A percentile compares a stretch with the other conserved stretches of the same genome.
Evolutionary conservation across 2,329 filamentous ascomycete genomes (phyloP).

Genomic region (Penicillium psychrosexuale): DNA sequence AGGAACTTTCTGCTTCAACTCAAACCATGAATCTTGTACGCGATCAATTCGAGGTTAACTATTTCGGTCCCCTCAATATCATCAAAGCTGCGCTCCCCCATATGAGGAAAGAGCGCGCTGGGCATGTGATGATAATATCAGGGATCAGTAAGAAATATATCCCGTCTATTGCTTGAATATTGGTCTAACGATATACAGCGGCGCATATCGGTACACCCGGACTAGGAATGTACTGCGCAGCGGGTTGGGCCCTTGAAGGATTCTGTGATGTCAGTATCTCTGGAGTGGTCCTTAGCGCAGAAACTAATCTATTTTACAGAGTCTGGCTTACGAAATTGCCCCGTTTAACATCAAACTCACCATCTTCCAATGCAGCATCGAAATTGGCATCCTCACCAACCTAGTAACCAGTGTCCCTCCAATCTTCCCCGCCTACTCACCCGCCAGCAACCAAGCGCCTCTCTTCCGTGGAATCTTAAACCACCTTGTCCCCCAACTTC

Average conservation of each 20-base stretch:
- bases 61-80: slow-evolving; percentile 93
- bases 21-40: slow-evolving; percentile 74
- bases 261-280: slow-evolving; percentile 70
- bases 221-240: slow-evolving; percentile 84
- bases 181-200: slow-evolving; percentile 42
- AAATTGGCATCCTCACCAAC: slow-evolving; percentile 84
- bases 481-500: slow-evolving; percentile 72
- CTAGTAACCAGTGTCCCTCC: slow-evolving; percentile 79
- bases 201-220: slow-evolving; percentile 92
- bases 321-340: slow-evolving; percentile 90
- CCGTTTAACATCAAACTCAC: slow-evolving; percentile 97
- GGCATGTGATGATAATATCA: slow-evolving; percentile 85
- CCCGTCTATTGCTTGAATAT: background rate
- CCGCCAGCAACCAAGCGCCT: slow-evolving; percentile 70
- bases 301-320: slow-evolving; percentile 37
- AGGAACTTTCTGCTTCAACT: slow-evolving; percentile 74
- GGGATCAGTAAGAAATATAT: slow-evolving; percentile 61
- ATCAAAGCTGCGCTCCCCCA: slow-evolving; percentile 83
- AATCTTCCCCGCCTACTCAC: slow-evolving; percentile 64
- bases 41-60: slow-evolving; percentile 91
- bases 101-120: slow-evolving; percentile 74
- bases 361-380: slow-evolving; percentile 92
- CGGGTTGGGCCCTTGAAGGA: slow-evolving; percentile 91
- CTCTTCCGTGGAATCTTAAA: slow-evolving; percentile 79
- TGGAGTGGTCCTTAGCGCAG: background rate